Evolutionary conservation across 2,329 filamentous ascomycete species (phyloP), one percentile per base, ranked within the genome.

Genomic region (Ilyonectria destructans): DNA sequence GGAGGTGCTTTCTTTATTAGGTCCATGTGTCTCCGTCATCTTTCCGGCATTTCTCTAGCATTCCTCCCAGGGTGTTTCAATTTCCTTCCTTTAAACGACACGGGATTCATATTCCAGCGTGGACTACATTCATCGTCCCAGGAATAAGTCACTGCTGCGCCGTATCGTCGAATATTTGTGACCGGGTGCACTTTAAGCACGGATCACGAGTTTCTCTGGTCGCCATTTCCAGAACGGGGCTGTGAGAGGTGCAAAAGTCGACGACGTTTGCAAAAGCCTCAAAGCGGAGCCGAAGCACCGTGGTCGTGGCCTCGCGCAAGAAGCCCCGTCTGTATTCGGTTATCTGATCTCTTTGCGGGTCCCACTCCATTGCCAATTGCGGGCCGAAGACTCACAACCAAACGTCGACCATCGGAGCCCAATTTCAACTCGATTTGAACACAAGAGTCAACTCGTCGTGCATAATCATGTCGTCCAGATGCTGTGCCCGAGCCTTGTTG

Each of bases 391-490:
- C 35, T 66, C 58, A 60, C 45, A n/a, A 19, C 58, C 23, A 49
- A 49, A 57, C 43, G 31, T 60, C 51, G 45, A 54, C 58, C 35
- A 46, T 58, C 46, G 45, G 21, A 51, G 37, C 46, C 46, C 55
- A 12, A 66, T 7, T 31, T 3, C 46, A 19, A 21, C 33, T n/a
- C 12, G 40, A 37, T 13, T 37, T 52, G 55, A 26, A 17, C 40
- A 40, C 40, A 43, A n/a, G 17, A 17, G 8, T 15, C 10, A 19
- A 21, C 51, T 21, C 10, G 12, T 23, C 31, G 13, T 21, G 10
- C 12, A 17, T 54, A 52, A 72, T 69, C 65, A 70, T 77, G 68
- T 68, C 62, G 35, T 58, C 67, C 17, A 69, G 68, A 58, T 65
- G 65, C 19, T 67, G 63, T 48, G 43, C 68, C 23, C 72, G 72